These are phyloP conservation scores for Torrubiellomyces zombiae DNA, from an alignment of 2,329 filamentous ascomycete genomes.

Conservation along the genomic window DNA sequence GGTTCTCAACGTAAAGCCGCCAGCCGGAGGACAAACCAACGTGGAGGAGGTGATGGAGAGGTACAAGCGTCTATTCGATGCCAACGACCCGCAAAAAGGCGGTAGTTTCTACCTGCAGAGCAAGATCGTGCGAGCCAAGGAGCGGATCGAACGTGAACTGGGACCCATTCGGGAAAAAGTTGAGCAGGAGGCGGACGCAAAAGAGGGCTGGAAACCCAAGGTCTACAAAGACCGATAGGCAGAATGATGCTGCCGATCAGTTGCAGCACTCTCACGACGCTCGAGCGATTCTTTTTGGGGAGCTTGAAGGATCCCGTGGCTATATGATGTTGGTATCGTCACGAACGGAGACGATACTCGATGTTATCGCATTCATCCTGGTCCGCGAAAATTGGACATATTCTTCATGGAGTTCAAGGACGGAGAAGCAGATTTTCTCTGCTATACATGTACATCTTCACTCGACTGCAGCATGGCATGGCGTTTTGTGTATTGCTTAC, in stretches of 20 bases:
- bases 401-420: no score
- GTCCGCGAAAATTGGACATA: no score
- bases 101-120: constrained; percentile 98
- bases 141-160: constrained; percentile 80
- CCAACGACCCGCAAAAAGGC: constrained; percentile 87
- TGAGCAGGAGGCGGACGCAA: constrained; percentile 59
- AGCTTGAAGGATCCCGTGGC: no score
- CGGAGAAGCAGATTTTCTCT: no score
- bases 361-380: no score
- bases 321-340: no score
- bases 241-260: no score
- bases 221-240: constrained; percentile 68
- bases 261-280: neutral
- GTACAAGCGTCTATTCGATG: constrained; percentile 90
- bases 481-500: constrained; percentile 24
- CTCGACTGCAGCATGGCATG: constrained; percentile 36
- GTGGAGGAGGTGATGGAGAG: constrained; percentile 65
- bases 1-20: constrained; percentile 89
- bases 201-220: constrained; percentile 87
- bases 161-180: constrained; percentile 53
- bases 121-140: constrained; percentile 81
- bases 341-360: no score
- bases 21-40: constrained; percentile 54
- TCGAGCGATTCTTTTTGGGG: neutral
- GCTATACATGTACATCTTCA: constrained; percentile 33